Conservation (phyloP, 129 eudicot genomes). For the Flaveria sonorensis region DNA sequence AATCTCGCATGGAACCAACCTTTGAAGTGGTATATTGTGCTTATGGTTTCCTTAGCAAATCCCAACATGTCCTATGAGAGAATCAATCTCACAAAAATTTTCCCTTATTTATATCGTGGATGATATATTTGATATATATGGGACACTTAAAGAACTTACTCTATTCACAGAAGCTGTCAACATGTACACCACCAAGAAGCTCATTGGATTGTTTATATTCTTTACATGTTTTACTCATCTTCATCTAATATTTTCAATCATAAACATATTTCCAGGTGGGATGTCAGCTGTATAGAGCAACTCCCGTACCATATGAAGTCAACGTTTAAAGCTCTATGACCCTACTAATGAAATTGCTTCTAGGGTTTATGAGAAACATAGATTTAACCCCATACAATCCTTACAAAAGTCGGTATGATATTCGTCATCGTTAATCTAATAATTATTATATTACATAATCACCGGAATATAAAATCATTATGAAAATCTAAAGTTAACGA, state of each 20-base stretch:
- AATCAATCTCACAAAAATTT: slow-evolving; percentile 50
- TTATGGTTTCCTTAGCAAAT: slow-evolving; percentile 45
- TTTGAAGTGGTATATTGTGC: slow-evolving; percentile 60
- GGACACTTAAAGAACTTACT: slow-evolving; percentile 40
- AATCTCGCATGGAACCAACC: slow-evolving; percentile 54
- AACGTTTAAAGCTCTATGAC: slow-evolving; percentile 43
- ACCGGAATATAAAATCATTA: too few relatives aligned
- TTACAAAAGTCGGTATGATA: slow-evolving; percentile 48
- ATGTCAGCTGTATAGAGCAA: slow-evolving; percentile 25
- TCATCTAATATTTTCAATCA: neutral
- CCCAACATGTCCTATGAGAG: slow-evolving; percentile 40
- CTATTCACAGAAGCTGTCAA: slow-evolving; percentile 53
- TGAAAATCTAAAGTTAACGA: too few relatives aligned
- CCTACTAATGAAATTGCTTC: slow-evolving; percentile 40
- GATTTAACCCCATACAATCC: slow-evolving; percentile 43
- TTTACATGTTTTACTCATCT: neutral
- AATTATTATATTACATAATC: too few relatives aligned
- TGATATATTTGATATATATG: slow-evolving; percentile 66
- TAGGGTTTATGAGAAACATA: slow-evolving; percentile 32
- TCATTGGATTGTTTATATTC: neutral
- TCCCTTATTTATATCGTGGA: slow-evolving; percentile 54
- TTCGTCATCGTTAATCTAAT: too few relatives aligned
- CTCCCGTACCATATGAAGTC: slow-evolving; percentile 58
- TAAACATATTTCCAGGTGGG: slow-evolving; percentile 45
- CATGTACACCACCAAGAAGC: slow-evolving; percentile 27